Conservation (phyloP, 2,329 filamentous ascomycete genomes). For the Phialophora macrospora region DNA sequence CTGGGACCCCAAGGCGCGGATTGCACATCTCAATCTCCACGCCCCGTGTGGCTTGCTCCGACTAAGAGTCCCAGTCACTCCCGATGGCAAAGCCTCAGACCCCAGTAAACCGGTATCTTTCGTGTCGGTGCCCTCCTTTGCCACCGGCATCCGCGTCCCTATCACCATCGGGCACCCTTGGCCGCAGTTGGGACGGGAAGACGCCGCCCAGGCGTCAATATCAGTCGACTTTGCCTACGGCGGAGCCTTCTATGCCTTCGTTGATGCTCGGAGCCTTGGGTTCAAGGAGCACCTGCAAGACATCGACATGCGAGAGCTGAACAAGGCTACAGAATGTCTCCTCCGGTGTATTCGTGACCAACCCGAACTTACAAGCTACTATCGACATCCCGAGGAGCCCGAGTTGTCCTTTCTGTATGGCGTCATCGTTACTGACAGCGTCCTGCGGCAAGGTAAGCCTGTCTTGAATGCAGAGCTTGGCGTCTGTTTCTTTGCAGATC, state of each 20-base stretch:
- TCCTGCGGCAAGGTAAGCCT: slow-evolving; percentile 1
- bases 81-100: slow-evolving; percentile 44
- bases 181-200: slow-evolving; percentile 44
- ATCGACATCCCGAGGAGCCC: slow-evolving; percentile 43
- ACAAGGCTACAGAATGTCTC: slow-evolving; percentile 43
- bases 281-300: slow-evolving; percentile 41
- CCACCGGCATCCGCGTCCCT: slow-evolving; percentile 42
- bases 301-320: slow-evolving; percentile 43
- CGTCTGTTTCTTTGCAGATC: slow-evolving; percentile 53
- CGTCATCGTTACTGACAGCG: slow-evolving; percentile 48
- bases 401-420: slow-evolving; percentile 50
- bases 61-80: slow-evolving; percentile 48
- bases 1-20: slow-evolving; percentile 39
- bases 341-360: slow-evolving; percentile 42
- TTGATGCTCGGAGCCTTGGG: slow-evolving; percentile 47
- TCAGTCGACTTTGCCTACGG: slow-evolving; percentile 48
- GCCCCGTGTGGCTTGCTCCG: slow-evolving; percentile 53
- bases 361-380: slow-evolving; percentile 35
- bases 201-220: slow-evolving; percentile 1
- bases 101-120: slow-evolving; percentile 48
- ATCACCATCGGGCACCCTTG: slow-evolving; percentile 45
- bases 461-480: slow-evolving; percentile 48
- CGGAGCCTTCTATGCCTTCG: slow-evolving; percentile 53
- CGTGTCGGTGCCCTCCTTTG: slow-evolving; percentile 51
- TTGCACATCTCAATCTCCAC: slow-evolving; percentile 48